Evolutionary conservation across 306 rosid species (phyloP).

Genomic region (Acacia melanoxylon): DNA sequence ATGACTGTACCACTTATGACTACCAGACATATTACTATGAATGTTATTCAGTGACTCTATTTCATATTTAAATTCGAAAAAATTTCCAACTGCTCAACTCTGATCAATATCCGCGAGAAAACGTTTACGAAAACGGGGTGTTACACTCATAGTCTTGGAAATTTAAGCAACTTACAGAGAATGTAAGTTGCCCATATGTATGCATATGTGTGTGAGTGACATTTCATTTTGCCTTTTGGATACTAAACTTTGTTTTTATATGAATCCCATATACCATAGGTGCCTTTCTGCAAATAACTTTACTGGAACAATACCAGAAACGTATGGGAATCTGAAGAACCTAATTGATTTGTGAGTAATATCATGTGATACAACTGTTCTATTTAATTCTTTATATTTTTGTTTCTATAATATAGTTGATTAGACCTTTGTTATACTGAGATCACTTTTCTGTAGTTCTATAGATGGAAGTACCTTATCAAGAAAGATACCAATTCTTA

Average conservation of each 20-base stretch:
- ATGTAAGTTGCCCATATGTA: conserved; percentile 43
- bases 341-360: conserved; percentile 62
- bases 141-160: conserved; percentile 60
- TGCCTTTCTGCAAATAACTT: conserved; percentile 59
- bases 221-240: not conserved
- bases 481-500: conserved; percentile 59
- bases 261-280: conserved; percentile 35
- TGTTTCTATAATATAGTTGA: not conserved
- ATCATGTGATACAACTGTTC: not conserved
- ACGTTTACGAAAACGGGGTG: no score
- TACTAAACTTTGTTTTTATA: conserved; percentile 6
- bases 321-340: conserved; percentile 56
- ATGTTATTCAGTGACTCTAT: no score
- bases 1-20: no score
- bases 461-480: conserved; percentile 68
- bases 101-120: no score
- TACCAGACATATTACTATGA: no score
- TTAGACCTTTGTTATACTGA: not conserved
- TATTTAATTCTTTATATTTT: not conserved
- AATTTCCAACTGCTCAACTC: no score
- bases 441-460: conserved; percentile 49
- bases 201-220: not conserved
- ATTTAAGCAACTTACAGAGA: conserved; percentile 41
- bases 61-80: no score
- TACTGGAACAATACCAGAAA: conserved; percentile 62